Evolutionary conservation across 1,284 basidiomycete species (phyloP), one percentile per base, ranked within the genome.

Genomic region (Apiotrichum domesticum): DNA sequence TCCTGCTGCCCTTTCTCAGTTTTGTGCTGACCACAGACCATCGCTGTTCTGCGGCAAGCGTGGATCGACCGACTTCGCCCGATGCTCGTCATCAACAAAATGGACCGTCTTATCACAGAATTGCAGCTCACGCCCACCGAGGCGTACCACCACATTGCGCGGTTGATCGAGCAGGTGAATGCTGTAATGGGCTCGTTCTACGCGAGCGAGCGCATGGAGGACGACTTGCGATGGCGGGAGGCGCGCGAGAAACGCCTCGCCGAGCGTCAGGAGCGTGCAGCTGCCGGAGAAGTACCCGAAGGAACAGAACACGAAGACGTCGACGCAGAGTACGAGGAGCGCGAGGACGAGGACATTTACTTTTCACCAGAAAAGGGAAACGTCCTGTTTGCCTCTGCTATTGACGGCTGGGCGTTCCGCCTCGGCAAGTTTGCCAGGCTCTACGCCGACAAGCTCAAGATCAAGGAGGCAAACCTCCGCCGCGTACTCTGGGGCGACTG

Each of bases 351-450:
- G 72, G 93, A 96, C 73, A 86, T 98, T 56, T 98, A 98, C 78
- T 98, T 99, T 68, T 90, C 93, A 2, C 96, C 96, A 0, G 89
- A 95, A 68, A 84, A 85, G 57, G 96, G 96, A 29, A 98, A 98
- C 70, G 96, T 99, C 45, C 83, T 98, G 46, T 99, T 99, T 73
- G 90, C 95, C 1, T 93, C 88, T 39, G 96, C 96, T 3, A 85
- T 98, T 57, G 93, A 98, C 69, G 93, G 94, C 3, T 98, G 96
- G 95, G 96, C 94, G 0, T 99, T 99, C 79, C 83, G 95, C 37
- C 83, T 98, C 7, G 86, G 88, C 57, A 90, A 90, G 66, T 99
- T 99, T 71, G 91, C 96, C 0, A 86, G 93, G 69, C 79, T 98
- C 10, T 98, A 95, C 76, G 87, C 90, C 1, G 82, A 84, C 32